Evolutionary conservation across 495 filamentous ascomycete genomes (phyloP).

Genomic region (Hypoxylon subgilvum): DNA sequence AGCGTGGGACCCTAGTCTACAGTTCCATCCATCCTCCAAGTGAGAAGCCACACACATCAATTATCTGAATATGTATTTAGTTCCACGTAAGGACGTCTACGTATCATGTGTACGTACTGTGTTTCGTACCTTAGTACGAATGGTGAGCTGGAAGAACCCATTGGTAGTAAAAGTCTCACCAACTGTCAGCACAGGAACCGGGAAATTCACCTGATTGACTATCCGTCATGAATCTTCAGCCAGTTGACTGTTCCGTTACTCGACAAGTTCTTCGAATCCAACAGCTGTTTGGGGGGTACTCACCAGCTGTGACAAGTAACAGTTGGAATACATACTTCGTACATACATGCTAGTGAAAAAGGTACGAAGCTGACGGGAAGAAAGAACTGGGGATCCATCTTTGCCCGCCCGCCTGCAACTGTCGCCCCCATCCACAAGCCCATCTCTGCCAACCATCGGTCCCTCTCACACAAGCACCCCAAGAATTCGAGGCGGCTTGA

Average conservation of each 20-base stretch:
- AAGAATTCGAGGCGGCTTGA: too few relatives aligned
- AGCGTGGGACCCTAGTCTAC: neutral
- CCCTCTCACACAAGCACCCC: conserved; percentile 14
- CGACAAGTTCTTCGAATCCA: neutral
- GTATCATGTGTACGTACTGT: too few relatives aligned
- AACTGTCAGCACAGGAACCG: neutral
- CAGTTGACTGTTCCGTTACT: neutral
- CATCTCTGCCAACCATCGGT: conserved; percentile 25
- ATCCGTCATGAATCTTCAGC: neutral
- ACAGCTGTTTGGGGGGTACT: neutral
- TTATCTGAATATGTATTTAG: neutral
- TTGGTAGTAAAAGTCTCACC: neutral
- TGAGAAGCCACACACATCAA: neutral
- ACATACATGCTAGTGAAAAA: neutral
- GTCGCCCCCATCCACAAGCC: conserved; percentile 20
- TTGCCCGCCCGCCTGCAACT: conserved; percentile 27
- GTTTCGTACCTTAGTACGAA: too few relatives aligned
- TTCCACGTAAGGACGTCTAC: too few relatives aligned
- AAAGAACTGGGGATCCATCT: conserved; percentile 30
- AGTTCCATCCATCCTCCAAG: neutral
- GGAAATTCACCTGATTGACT: neutral
- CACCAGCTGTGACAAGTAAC: neutral
- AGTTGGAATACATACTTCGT: neutral
- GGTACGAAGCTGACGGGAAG: neutral
- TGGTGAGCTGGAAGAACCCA: too few relatives aligned